These are phyloP conservation scores for Pelargonium fulgidum DNA, from an alignment of 441 rosid species.

Conservation along the genomic window DNA sequence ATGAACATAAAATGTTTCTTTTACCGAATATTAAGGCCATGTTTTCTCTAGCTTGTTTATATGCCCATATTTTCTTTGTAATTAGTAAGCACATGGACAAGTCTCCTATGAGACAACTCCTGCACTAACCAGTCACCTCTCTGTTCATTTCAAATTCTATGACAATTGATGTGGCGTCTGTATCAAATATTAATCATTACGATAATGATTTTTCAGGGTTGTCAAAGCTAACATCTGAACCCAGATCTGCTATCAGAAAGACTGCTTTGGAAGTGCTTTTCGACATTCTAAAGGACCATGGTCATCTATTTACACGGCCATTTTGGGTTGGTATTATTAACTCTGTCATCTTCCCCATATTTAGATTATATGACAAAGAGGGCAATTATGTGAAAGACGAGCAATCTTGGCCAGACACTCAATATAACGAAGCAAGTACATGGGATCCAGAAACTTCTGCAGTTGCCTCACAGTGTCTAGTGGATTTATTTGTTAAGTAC, in stretches of 20 bases:
- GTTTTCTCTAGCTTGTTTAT: not conserved
- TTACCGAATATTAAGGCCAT: not conserved
- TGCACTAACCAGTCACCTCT: slow-evolving; percentile 1
- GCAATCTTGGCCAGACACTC: slow-evolving; percentile 27
- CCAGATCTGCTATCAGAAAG: slow-evolving; percentile 74
- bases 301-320: slow-evolving; percentile 68
- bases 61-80: not conserved
- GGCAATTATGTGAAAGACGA: slow-evolving; percentile 37
- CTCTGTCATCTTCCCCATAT: slow-evolving; percentile 64
- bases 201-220: slow-evolving; percentile 50
- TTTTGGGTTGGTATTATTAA: slow-evolving; percentile 62
- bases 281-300: slow-evolving; percentile 91
- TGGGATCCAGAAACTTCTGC: slow-evolving; percentile 86
- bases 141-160: not conserved
- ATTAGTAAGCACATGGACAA: not conserved
- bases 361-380: slow-evolving; percentile 41
- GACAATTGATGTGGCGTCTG: not conserved
- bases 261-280: slow-evolving; percentile 91
- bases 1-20: too few relatives aligned
- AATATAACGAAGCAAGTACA: slow-evolving; percentile 41
- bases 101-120: not conserved
- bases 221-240: slow-evolving; percentile 72
- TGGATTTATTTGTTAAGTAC: slow-evolving; percentile 60
- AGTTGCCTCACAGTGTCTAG: slow-evolving; percentile 61
- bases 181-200: not conserved